These are phyloP conservation scores for Penicillium sp. DNA, from an alignment of 2,329 filamentous ascomycete species.

Conservation along the genomic window DNA sequence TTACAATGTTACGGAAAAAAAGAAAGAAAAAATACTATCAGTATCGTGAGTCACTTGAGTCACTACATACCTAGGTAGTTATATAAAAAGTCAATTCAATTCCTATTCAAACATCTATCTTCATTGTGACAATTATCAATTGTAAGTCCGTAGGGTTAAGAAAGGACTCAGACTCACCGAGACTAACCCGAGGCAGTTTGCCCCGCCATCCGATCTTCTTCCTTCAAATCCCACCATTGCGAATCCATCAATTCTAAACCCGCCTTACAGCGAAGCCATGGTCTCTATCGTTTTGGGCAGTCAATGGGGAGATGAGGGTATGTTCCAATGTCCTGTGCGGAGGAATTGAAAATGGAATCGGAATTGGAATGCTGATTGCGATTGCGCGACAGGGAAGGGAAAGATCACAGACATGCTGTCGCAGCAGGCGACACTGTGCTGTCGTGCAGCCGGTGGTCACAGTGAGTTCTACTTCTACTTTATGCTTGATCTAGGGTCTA, in stretches of 20 bases:
- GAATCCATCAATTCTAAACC: slow-evolving; percentile 7
- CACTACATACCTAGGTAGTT: too few species aligned
- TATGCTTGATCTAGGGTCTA: not conserved
- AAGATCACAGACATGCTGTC: slow-evolving; percentile 48
- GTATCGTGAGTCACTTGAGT: slow-evolving; percentile 8
- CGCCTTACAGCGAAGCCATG: slow-evolving; percentile 18
- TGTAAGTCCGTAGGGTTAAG: slow-evolving; percentile 1
- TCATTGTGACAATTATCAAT: not conserved
- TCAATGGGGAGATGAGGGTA: slow-evolving; percentile 48
- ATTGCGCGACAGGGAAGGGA: slow-evolving; percentile 38
- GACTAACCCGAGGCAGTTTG: slow-evolving; percentile 16
- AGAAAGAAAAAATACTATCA: not conserved
- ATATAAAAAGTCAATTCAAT: too few species aligned
- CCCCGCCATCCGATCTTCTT: slow-evolving; percentile 21
- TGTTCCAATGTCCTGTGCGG: slow-evolving; percentile 3
- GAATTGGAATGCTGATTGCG: not conserved
- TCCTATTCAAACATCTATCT: not conserved
- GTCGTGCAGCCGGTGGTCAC: slow-evolving; percentile 45
- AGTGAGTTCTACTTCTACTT: slow-evolving; percentile 31
- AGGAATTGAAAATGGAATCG: not conserved
- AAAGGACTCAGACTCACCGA: slow-evolving; percentile 7
- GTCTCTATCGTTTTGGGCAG: slow-evolving; percentile 45
- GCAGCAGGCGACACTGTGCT: slow-evolving; percentile 42
- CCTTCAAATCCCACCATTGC: slow-evolving; percentile 10
- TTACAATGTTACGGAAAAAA: slow-evolving; percentile 4